phyloP scores from a whole-genome alignment of 176 grass and related monocot species.

The Tuctoria greenei region DNA sequence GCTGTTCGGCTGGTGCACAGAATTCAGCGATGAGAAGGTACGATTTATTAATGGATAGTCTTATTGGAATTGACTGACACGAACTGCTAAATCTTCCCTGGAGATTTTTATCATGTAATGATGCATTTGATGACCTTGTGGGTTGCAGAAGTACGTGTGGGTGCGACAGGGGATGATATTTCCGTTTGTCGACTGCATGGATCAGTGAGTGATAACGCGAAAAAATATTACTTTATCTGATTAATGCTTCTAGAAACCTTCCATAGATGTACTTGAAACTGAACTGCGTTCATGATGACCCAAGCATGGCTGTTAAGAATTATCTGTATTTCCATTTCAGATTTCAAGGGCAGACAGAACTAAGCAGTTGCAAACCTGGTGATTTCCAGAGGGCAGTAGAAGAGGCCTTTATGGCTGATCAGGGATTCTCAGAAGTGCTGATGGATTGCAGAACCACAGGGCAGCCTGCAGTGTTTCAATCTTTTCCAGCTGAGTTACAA shows the following conservation, averaged over 20 bases:
- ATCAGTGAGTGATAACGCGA: constrained; percentile 59
- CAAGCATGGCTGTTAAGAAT: constrained; percentile 5
- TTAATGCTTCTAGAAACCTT: not conserved
- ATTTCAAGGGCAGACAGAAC: constrained; percentile 81
- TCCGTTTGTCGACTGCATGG: constrained; percentile 86
- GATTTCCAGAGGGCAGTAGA: constrained; percentile 80
- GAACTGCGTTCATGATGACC: not conserved
- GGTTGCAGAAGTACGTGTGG: constrained; percentile 81
- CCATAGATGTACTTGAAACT: not conserved
- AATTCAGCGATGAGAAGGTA: constrained; percentile 71
- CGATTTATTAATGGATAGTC: not conserved
- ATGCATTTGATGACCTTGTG: constrained; percentile 20
- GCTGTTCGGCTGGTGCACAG: constrained; percentile 74
- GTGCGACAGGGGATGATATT: constrained; percentile 73
- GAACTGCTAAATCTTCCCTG: not conserved
- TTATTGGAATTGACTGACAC: not conserved
- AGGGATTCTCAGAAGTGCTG: constrained; percentile 67
- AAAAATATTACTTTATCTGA: constrained; percentile 9
- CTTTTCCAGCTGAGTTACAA: constrained; percentile 48
- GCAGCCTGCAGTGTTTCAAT: constrained; percentile 57
- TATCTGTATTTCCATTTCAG: constrained; percentile 48
- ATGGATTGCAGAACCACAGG: constrained; percentile 55
- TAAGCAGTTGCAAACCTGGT: constrained; percentile 69
- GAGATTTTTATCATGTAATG: constrained; percentile 30
- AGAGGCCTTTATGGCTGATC: constrained; percentile 91